Evolutionary conservation across 2,329 filamentous ascomycete genomes (phyloP), one percentile per base, ranked within the genome.

Genomic region (Xylaria sp.): DNA sequence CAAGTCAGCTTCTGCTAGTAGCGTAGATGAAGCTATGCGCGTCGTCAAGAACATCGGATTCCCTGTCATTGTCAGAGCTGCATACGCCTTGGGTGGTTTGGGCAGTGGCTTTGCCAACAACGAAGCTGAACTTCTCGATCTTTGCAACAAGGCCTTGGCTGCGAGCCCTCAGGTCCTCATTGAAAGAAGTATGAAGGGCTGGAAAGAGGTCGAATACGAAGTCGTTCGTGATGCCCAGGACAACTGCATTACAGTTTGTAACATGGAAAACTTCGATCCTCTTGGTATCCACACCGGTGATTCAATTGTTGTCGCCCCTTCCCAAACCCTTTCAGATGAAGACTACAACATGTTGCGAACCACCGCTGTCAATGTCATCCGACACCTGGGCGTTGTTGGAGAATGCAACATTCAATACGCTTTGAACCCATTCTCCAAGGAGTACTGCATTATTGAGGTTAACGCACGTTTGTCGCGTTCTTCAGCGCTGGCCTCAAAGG

Each of bases 251-350:
- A 99, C 94, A 5, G 94, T 99, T 63, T 99, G 94, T 76, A 99
- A 99, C 80, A 97, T 99, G 94, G 94, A 99, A 79, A 99, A 99
- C 79, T 99, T 99, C 71, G 94, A 99, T 74, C 94, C 94, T 58
- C 86, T 99, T 1, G 94, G 94, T 70, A 97, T 97, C 64, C 94
- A 97, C 72, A 99, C 94, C 2, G 94, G 94, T 74, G 94, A 99
- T 73, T 97, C 93, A 10, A 97, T 99, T 66, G 94, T 99, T 55
- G 94, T 99, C 52, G 94, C 94, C 7, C 94, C 94, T 47, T 97
- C 93, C 2, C 94, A 97, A 76, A 99, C 94, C 0, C 81, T 99
- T 18, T 96, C 92, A 2, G 93, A 99, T 62, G 92, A 97, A 73
- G 94, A 99, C 76, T 99, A 97, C 81, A 96, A 97, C 77, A 97